A percentile compares a stretch with the other conserved stretches of the same genome.
These are phyloP conservation scores for Albophoma yamanashiensis DNA, from an alignment of 2,329 filamentous ascomycete genomes.

Conservation along the genomic window DNA sequence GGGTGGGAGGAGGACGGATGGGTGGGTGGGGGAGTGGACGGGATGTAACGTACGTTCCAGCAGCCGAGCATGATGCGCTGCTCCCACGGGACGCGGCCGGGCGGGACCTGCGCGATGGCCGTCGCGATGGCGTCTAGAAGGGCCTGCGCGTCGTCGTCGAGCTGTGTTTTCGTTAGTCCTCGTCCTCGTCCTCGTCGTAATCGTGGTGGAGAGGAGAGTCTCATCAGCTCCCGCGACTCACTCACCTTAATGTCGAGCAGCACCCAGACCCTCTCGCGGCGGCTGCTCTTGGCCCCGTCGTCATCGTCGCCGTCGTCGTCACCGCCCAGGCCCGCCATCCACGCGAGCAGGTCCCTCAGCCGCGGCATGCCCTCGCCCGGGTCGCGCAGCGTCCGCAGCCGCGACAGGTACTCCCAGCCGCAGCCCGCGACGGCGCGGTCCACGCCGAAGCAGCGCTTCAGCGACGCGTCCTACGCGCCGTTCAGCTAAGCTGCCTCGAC, in stretches of 20 bases:
- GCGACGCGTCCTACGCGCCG: constrained; percentile 50
- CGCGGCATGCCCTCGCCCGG: constrained; percentile 65
- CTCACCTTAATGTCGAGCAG: constrained; percentile 79
- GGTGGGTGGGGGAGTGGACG: not conserved
- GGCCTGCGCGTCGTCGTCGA: constrained; percentile 57
- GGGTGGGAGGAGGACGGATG: no score
- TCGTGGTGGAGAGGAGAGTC: no score
- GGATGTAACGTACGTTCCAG: constrained; percentile 59
- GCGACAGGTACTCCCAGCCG: constrained; percentile 63
- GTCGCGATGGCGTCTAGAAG: constrained; percentile 61
- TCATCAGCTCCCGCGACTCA: constrained; percentile 3
- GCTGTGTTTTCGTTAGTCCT: constrained; percentile 25
- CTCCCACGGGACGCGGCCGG: constrained; percentile 50
- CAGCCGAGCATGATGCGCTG: constrained; percentile 67
- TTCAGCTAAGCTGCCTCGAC: not conserved
- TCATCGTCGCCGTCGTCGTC: constrained; percentile 36
- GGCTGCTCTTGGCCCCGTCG: constrained; percentile 37
- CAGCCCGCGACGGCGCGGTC: constrained; percentile 62
- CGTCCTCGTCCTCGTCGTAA: not conserved
- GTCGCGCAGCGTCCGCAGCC: constrained; percentile 53
- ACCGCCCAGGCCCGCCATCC: constrained; percentile 49
- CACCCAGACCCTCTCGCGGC: constrained; percentile 18
- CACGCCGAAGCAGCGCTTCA: constrained; percentile 76
- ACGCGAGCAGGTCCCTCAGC: constrained; percentile 63
- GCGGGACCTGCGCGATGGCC: constrained; percentile 45